Conservation (phyloP, 495 filamentous ascomycete species). For the Podospora pseudocomata region DNA sequence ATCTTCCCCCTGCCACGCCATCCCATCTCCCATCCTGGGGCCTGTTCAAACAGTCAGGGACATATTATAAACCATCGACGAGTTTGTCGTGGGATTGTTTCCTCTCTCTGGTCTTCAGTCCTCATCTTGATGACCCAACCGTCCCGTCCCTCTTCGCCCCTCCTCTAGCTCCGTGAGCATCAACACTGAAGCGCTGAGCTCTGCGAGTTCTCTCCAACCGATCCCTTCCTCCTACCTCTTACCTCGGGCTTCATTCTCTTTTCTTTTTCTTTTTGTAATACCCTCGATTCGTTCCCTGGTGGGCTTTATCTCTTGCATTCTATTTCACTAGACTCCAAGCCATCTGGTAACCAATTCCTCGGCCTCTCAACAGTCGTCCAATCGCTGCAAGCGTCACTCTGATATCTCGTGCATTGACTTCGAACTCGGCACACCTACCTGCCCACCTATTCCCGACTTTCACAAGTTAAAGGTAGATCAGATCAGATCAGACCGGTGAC, state of each 20-base stretch:
- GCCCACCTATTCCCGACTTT: background rate
- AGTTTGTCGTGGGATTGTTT: conserved; percentile 12
- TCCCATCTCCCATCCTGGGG: conserved; percentile 13
- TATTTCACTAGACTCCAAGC: conserved; percentile 2
- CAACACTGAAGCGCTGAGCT: conserved; percentile 43
- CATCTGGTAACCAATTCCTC: conserved; percentile 15
- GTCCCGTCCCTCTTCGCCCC: conserved; percentile 4
- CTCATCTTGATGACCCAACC: conserved; percentile 40
- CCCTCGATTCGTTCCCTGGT: background rate
- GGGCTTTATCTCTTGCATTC: background rate
- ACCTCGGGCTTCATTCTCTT: conserved; percentile 9
- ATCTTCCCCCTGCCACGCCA: conserved; percentile 11
- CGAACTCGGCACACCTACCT: background rate
- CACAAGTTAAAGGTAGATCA: background rate
- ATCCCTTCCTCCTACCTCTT: conserved; percentile 24
- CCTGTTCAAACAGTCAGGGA: background rate
- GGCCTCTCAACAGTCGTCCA: conserved; percentile 11
- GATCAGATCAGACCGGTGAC: background rate
- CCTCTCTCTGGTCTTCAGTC: conserved; percentile 39
- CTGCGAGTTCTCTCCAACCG: conserved; percentile 49
- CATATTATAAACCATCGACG: conserved; percentile 26
- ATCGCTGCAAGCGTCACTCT: conserved; percentile 13
- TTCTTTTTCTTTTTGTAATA: conserved; percentile 12
- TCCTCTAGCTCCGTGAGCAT: conserved; percentile 27
- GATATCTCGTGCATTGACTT: conserved; percentile 13